Percentiles rank a stretch among this genome's conserved stretches.
Conservation (phyloP, 768 basidiomycete species). For the Lactarius hatsudake region DNA sequence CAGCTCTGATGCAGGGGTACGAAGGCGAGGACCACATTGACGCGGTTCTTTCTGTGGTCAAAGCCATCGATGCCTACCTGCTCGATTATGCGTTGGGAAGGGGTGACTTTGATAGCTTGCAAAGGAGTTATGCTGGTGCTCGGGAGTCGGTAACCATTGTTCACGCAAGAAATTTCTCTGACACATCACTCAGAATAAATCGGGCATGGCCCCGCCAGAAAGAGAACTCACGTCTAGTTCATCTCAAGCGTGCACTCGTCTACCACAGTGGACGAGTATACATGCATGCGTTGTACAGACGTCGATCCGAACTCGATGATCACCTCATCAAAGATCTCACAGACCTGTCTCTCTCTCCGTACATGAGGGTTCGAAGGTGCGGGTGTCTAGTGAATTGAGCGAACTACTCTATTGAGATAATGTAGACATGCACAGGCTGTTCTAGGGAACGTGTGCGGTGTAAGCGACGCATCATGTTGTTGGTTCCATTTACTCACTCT, state of each 20-base stretch:
- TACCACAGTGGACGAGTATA: conserved; percentile 76
- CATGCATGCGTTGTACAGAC: conserved; percentile 72
- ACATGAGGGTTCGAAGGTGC: conserved; percentile 73
- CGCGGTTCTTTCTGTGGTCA: conserved; percentile 68
- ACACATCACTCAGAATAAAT: conserved; percentile 46
- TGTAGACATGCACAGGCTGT: conserved; percentile 66
- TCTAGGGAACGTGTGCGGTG: conserved; percentile 60
- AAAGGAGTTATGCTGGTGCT: conserved; percentile 63
- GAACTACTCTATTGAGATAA: background rate
- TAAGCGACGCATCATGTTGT: conserved; percentile 37
- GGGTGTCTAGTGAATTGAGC: conserved; percentile 1
- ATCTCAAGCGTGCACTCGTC: conserved; percentile 73
- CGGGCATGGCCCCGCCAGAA: conserved; percentile 71
- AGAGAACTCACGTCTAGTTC: conserved; percentile 69
- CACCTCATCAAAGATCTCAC: conserved; percentile 61
- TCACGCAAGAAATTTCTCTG: background rate
- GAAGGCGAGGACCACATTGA: conserved; percentile 84
- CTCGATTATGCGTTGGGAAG: conserved; percentile 66
- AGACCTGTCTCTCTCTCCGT: conserved; percentile 75
- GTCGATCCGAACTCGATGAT: conserved; percentile 73
- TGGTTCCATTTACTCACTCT: background rate
- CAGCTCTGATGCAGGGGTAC: conserved; percentile 55
- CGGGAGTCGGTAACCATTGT: conserved; percentile 48
- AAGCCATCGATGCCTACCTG: conserved; percentile 72
- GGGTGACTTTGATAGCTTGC: conserved; percentile 56